These are phyloP conservation scores for Chrysoporthe austroafricana DNA, from an alignment of 2,329 filamentous ascomycete species.

Conservation along the genomic window DNA sequence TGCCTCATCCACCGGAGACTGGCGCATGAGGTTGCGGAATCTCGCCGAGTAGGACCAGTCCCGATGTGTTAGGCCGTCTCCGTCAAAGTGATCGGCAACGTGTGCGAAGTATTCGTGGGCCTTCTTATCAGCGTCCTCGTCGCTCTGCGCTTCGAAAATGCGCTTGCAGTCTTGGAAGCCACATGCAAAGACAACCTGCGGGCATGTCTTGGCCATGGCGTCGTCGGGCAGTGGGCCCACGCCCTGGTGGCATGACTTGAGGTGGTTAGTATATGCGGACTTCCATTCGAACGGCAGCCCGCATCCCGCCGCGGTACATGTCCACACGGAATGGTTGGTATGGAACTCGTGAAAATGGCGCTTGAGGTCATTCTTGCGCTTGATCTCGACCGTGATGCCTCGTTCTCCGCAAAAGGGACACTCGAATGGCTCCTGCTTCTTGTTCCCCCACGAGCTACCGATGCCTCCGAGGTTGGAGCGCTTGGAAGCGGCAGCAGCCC, in stretches of 20 bases:
- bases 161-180: conserved; percentile 49
- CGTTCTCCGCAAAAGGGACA: conserved; percentile 48
- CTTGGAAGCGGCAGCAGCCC: conserved; percentile 28
- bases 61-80: conserved; percentile 42
- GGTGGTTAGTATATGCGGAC: conserved; percentile 51
- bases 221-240: conserved; percentile 40
- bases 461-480: conserved; percentile 28
- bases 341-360: conserved; percentile 54
- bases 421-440: conserved; percentile 31
- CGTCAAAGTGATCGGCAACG: conserved; percentile 51
- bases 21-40: conserved; percentile 50
- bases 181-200: conserved; percentile 53
- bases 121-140: conserved; percentile 43
- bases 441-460: conserved; percentile 28
- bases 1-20: conserved; percentile 41
- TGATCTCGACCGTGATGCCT: conserved; percentile 45
- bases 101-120: conserved; percentile 52
- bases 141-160: conserved; percentile 48
- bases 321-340: conserved; percentile 51
- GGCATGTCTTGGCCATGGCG: conserved; percentile 48
- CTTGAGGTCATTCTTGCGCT: conserved; percentile 53
- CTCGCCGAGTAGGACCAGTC: conserved; percentile 50
- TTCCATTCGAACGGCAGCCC: conserved; percentile 52
- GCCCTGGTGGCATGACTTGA: conserved; percentile 49
- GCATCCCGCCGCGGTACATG: conserved; percentile 49